Evolutionary conservation across 805 yeast species (phyloP), one percentile per base, ranked within the genome.

Genomic region (Clavispora asparagi): DNA sequence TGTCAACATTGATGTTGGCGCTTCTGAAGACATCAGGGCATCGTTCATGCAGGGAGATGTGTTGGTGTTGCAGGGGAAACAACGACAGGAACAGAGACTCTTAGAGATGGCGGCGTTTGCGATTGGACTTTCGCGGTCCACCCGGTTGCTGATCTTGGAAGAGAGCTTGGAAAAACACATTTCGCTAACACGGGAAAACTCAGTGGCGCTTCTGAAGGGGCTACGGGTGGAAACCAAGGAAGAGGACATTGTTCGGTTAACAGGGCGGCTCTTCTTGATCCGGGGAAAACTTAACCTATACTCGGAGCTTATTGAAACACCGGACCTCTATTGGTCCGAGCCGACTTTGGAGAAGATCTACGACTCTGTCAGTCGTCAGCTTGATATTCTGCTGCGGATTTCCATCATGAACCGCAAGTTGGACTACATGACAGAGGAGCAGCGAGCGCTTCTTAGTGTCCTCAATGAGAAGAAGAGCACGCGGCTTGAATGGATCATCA

Each of bases 271-370:
- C 19, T 78, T 91, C 52, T 67, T 87, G 38, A 69, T 91, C 12
- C 70, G 97, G 49, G 96, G 96, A 1, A 85, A 85, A 54, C 73
- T 91, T 54, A 91, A 91, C 56, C 67, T 91, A 29, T 89, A 91
- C 63, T 85, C 92, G 9, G 96, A 90, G 58, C 73, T 91, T 48
- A 87, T 88, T 28, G 97, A 90, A 56, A 88, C 95, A 0, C 97
- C 97, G 0, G 97, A 91, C 62, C 66, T 89, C 38, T 91, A 90
- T 64, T 91, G 97, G 97, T 78, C 88, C 40, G 96, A 90, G 59
- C 95, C 97, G 1, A 80, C 81, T 30, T 69, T 91, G 44, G 97
- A 91, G 59, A 74, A 75, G 44, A 80, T 89, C 9, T 91, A 88
- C 63, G 78, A 82, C 41, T 74, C 79, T 16, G 81, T 88, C 7